Evolutionary conservation across 371 early-diverging fungal species (phyloP), one percentile per base, ranked within the genome.

Genomic region (Amoeboaphelidium protococcarum): DNA sequence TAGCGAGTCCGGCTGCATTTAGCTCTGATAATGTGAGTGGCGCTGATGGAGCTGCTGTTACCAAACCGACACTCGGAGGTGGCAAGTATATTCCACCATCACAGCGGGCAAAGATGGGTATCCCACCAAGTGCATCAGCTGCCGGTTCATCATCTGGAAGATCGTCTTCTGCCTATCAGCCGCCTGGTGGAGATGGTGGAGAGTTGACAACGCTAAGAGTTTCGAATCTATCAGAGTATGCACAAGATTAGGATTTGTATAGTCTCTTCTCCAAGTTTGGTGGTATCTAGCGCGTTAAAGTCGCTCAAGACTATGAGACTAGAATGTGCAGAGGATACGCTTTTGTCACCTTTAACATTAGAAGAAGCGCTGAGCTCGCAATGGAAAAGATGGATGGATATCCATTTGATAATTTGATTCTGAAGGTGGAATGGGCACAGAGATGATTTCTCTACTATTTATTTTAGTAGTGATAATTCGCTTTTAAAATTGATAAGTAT

Each of bases 311-410:
- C 66, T 76, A 74, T 49, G 75, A 77, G 40, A 85, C 84, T 25
- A 72, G 74, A 49, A 54, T 67, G 25, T 87, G 90, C 75, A 84
- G 82, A 60, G 95, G 95, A n/a, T 90, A 78, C 54, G 89, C 90
- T 22, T 94, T 90, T 57, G 84, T 91, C 24, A 76, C 78, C 24
- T 94, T 79, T 66, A 66, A 65, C 57, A 70, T 71, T 55, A 68
- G 72, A 54, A 73, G 72, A 41, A 74, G 78, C 59, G 90, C 88
- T 50, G 76, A 82, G 49, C 62, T 66, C 51, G 89, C 87, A 42
- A 72, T 86, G 56, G 68, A 70, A 50, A 76, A 73, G 51, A 69
- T 94, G 55, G 76, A 87, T 58, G 91, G 91, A 45, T 75, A 76
- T 55, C 87, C 86, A 54, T 94, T 82, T 58, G 91, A 88, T 61